Evolutionary conservation across 225 moss, liverwort and hornwort genomes (phyloP), one percentile per base, ranked within the genome.

Genomic region (Sphagnum tenellum): DNA sequence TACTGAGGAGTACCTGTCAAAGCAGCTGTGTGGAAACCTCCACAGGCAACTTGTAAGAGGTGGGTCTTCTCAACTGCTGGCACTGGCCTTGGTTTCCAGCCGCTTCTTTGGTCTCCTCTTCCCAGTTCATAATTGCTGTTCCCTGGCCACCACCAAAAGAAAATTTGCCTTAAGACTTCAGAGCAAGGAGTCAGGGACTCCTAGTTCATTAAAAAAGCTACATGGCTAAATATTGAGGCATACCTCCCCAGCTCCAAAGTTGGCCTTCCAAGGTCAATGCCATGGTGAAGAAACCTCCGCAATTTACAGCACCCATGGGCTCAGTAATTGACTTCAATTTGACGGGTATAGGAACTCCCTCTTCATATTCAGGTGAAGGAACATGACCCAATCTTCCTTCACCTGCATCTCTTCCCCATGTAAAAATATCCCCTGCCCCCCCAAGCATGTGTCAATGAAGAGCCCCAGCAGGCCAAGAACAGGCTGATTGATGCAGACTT

Each of bases 201-300:
- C 29, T 29, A 29, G 29, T 29, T 29, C 29, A 29, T 29, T 29
- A 29, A 29, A 29, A 29, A 29, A 29, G 29, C 29, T 0, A 29
- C 29, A 29, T 29, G 29, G 29, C 29, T 29, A 29, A 29, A 29
- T 29, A 29, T 29, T 29, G 29, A 29, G 29, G 29, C 29, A 48
- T 74, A 93, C 92, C 95, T 75, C 95, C 95, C 92, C 95, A 96
- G 74, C 88, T 88, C 95, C 92, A 96, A 50, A 96, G 78, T 69
- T 89, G 86, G 14, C 92, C 92, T 44, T 77, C 76, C 59, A 75
- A 63, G 56, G 89, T 96, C 72, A 96, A 78, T 55, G 86, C 88
- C 92, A 96, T 85, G 58, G 95, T 85, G 74, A 81, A 95, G 75
- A 96, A 96, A 58, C 92, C 92, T 62, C 95, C 95, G 66, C 95